Percentiles rank a stretch among this genome's conserved stretches.
These are phyloP conservation scores for Mycena haematopus DNA, from an alignment of 768 basidiomycete species.

Conservation along the genomic window DNA sequence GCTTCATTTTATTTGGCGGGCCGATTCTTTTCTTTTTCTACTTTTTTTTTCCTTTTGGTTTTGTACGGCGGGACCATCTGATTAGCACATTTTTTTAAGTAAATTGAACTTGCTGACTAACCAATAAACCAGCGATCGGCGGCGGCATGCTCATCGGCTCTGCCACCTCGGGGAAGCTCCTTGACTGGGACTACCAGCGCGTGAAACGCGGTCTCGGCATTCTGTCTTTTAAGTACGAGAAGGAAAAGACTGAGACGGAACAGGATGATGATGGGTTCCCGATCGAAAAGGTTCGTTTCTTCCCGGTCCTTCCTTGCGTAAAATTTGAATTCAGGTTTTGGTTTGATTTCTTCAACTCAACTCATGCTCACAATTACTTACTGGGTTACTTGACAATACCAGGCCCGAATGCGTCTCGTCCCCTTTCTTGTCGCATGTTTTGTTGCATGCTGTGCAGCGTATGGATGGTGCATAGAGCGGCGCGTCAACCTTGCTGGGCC, in stretches of 20 bases:
- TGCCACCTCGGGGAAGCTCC: slow-evolving; percentile 60
- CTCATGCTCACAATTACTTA: neutral
- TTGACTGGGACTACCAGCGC: slow-evolving; percentile 68
- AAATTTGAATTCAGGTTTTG: neutral
- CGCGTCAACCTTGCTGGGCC: slow-evolving; percentile 58
- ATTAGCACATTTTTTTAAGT: no score
- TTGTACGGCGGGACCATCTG: neutral
- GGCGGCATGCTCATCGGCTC: slow-evolving; percentile 72
- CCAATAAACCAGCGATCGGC: slow-evolving; percentile 55
- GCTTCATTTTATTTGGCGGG: neutral
- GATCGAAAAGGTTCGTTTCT: slow-evolving; percentile 51
- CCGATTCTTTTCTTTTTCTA: no score
- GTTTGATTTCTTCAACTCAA: neutral
- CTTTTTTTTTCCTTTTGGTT: neutral
- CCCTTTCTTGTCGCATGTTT: slow-evolving; percentile 51
- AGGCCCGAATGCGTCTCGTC: slow-evolving; percentile 43
- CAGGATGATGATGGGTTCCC: slow-evolving; percentile 51
- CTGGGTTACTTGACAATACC: no score
- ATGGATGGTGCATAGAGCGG: slow-evolving; percentile 67
- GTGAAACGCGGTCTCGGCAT: slow-evolving; percentile 42
- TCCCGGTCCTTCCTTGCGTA: neutral
- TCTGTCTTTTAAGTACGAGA: slow-evolving; percentile 30
- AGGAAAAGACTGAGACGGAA: slow-evolving; percentile 26
- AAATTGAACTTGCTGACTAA: neutral
- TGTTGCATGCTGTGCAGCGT: slow-evolving; percentile 50